phyloP scores from a whole-genome alignment of 2,329 filamentous ascomycete genomes.

The Penicillium hesseltinei region DNA sequence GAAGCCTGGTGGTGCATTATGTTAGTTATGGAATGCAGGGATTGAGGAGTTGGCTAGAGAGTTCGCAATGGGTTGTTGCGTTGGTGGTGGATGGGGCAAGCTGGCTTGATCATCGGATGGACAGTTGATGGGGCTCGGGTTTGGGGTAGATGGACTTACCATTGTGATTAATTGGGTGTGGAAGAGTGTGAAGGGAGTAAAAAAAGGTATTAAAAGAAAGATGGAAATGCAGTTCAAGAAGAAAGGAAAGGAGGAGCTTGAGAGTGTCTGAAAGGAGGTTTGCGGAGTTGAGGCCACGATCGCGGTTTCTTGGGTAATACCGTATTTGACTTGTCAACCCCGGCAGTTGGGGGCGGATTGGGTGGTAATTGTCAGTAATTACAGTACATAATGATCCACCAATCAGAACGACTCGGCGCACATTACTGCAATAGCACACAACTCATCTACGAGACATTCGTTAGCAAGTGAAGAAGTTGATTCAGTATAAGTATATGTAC shows the following conservation, averaged over 20 bases:
- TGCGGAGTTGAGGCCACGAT: constrained; percentile 31
- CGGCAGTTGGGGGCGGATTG: not conserved
- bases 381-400: constrained; percentile 7
- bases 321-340: constrained; percentile 15
- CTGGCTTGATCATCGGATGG: constrained; percentile 5
- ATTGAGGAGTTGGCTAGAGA: constrained; percentile 3
- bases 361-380: constrained; percentile 11
- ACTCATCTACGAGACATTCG: not conserved
- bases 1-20: constrained; percentile 31
- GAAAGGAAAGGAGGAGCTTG: constrained; percentile 10
- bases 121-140: not conserved
- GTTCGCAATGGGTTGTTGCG: constrained; percentile 5
- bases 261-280: constrained; percentile 16
- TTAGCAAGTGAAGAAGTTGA: not conserved
- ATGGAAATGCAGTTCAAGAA: constrained; percentile 9
- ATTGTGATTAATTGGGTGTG: constrained; percentile 19
- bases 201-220: not conserved
- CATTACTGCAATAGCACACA: not conserved
- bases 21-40: constrained; percentile 3
- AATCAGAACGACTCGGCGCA: constrained; percentile 1
- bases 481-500: not conserved
- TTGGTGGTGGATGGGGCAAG: constrained; percentile 2
- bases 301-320: constrained; percentile 26
- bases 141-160: constrained; percentile 15
- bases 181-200: constrained; percentile 7